Conservation (phyloP, 2,329 filamentous ascomycete species). For the Ophiocordyceps camponoti-floridani region DNA sequence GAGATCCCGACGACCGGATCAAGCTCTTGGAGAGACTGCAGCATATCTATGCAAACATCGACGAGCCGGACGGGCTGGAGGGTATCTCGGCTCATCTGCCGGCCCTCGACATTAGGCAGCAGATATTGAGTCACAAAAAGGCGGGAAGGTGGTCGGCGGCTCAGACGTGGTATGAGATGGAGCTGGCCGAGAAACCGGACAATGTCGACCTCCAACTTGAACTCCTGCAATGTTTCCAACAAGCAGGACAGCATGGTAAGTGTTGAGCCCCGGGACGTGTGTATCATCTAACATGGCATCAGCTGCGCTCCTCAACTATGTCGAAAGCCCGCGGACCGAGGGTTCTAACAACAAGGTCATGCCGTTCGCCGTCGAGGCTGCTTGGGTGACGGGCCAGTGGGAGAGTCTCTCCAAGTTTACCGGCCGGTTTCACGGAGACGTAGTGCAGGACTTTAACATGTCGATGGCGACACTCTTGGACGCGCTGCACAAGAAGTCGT, state of each 20-base stretch:
- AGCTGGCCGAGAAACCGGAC: constrained; percentile 61
- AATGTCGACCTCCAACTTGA: constrained; percentile 66
- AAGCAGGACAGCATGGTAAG: constrained; percentile 86
- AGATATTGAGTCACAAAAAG: constrained; percentile 83
- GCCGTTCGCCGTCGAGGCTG: constrained; percentile 76
- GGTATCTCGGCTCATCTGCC: constrained; percentile 80
- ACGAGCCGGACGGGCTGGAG: constrained; percentile 91
- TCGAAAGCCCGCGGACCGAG: constrained; percentile 53
- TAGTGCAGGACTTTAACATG: constrained; percentile 55
- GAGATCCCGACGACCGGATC: constrained; percentile 34
- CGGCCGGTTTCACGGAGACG: constrained; percentile 29
- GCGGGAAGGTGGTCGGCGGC: constrained; percentile 86
- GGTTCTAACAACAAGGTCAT: constrained; percentile 44
- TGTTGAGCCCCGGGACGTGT: neutral
- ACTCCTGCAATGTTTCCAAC: constrained; percentile 72
- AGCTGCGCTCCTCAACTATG: constrained; percentile 76
- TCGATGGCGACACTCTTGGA: constrained; percentile 44
- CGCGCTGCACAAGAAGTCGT: constrained; percentile 38
- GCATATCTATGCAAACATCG: constrained; percentile 90
- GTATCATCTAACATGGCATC: constrained; percentile 6
- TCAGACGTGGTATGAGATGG: constrained; percentile 94
- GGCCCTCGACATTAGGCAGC: constrained; percentile 79
- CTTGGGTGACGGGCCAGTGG: constrained; percentile 81
- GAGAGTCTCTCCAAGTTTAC: constrained; percentile 53
- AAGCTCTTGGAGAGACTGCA: constrained; percentile 63